Base-by-base conservation (phyloP, 2,329 filamentous ascomycete genomes). In the Setomelanomma holmii region DNA sequence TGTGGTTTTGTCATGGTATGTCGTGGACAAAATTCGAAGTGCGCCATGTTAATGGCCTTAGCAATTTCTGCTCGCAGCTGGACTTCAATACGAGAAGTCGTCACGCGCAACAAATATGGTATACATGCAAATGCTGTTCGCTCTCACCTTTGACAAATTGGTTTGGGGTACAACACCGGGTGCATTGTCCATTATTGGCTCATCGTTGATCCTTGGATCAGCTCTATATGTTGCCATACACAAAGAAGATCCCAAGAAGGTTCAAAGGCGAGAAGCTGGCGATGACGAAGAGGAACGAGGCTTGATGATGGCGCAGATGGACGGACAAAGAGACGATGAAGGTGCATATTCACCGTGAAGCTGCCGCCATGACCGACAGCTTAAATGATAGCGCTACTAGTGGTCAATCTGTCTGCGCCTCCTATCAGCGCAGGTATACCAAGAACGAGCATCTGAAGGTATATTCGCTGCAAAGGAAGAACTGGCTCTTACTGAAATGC, bases 61-160 rank as follows among this genome's bases (percentile, higher is more conserved):
- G 78, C 93, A 96, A 82, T 91, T 91, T 61, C 80, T 96, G n/a
- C 78, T 96, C 16, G 95, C 92, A 1, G 83, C 85, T 0, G 91
- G 91, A 0, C 76, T 97, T 41, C 81, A 88, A 20, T 85, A 88
- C 55, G 89, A 93, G 66, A 88, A 88, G 56, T 82, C 82, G 1
- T 77, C 78, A 3, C 79, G 84, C 17, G 86, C 85, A 2, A 88
- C 85, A 0, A 86, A 85, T 48, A 88, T 89, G 85, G 77, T 87
- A 0, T 90, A 89, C 66, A 86, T 82, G 40, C 86, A 89, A 68
- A 88, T 89, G 85, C 73, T 89, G 3, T 89, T 89, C 69, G 87
- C 87, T 2, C 71, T 89, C 10, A 76, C 79, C 3, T 86, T 86
- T 12, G 87, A 90, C 68, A 84, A 85, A 60, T 57, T 87, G 10